A percentile compares a stretch with the other conserved stretches of the same genome.
Conservation (phyloP, 2,329 filamentous ascomycete species). For the Neurospora sp. region DNA sequence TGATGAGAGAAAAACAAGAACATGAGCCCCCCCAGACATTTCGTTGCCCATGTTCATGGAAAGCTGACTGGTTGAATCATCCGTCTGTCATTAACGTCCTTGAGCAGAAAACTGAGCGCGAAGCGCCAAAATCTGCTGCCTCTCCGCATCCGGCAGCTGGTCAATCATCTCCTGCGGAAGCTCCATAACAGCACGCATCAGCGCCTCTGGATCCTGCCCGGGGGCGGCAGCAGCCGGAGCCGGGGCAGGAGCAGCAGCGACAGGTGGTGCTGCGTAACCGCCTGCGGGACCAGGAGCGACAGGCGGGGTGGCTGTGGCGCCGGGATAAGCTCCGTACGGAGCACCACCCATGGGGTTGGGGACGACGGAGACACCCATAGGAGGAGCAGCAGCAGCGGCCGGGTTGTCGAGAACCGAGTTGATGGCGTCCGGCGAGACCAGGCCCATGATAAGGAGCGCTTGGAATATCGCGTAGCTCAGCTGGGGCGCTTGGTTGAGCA, state of each 20-base stretch:
- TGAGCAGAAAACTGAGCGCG: slow-evolving; percentile 49
- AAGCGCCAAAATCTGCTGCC: slow-evolving; percentile 70
- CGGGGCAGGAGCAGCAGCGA: slow-evolving; percentile 27
- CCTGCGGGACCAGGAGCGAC: slow-evolving; percentile 25
- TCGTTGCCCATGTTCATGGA: neutral
- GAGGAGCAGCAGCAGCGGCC: slow-evolving; percentile 32
- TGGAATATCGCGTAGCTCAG: slow-evolving; percentile 94
- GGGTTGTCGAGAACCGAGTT: slow-evolving; percentile 65
- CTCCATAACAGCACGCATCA: slow-evolving; percentile 73
- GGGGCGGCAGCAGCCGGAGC: slow-evolving; percentile 28
- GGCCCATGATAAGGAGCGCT: slow-evolving; percentile 81
- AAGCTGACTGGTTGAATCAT: neutral
- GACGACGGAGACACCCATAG: slow-evolving; percentile 23
- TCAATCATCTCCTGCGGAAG: slow-evolving; percentile 76
- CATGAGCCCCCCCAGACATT: neutral
- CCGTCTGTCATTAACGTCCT: neutral
- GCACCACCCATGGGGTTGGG: slow-evolving; percentile 18
- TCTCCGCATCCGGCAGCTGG: slow-evolving; percentile 63
- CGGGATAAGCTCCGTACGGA: slow-evolving; percentile 26
- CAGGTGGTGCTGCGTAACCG: slow-evolving; percentile 36
- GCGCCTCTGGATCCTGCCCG: slow-evolving; percentile 52
- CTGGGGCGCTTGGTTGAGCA: slow-evolving; percentile 83
- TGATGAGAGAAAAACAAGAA: neutral
- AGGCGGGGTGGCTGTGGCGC: slow-evolving; percentile 38
- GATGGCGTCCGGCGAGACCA: slow-evolving; percentile 78